Conservation (phyloP, 208 protist species). For the Wallacemonas sp. region DNA sequence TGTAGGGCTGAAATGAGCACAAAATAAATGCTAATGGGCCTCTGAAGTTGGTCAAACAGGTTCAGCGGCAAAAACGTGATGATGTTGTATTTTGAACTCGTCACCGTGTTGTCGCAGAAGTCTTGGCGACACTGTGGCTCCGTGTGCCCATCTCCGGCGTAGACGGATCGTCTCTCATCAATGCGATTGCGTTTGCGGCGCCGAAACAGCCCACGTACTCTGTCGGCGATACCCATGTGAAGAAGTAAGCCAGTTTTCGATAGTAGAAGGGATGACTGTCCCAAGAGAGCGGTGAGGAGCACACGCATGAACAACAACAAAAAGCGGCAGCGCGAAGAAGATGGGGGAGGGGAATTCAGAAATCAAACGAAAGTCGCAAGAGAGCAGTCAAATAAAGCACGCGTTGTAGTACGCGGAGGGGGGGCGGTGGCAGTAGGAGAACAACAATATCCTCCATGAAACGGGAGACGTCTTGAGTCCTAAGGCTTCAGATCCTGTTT, state of each 20-base stretch:
- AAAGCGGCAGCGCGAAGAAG: no score
- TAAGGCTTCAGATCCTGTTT: not conserved
- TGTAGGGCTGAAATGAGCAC: conserved; percentile 90
- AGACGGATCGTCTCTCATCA: conserved; percentile 40
- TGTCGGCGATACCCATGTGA: not conserved
- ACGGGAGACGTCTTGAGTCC: no score
- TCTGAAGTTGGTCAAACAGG: conserved; percentile 95
- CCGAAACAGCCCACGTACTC: not conserved
- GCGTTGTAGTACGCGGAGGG: no score
- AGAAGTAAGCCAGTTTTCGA: no score
- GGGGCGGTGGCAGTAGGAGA: no score
- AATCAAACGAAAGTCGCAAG: no score
- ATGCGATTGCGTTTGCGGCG: conserved; percentile 21
- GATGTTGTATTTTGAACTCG: conserved; percentile 94
- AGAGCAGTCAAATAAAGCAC: no score
- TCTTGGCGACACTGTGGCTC: not conserved
- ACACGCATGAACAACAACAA: no score
- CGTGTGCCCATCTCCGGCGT: conserved; percentile 20
- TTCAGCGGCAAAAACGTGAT: conserved; percentile 95
- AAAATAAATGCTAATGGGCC: conserved; percentile 96
- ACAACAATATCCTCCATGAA: no score
- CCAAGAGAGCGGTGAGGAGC: no score
- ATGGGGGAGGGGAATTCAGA: no score
- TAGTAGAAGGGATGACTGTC: no score
- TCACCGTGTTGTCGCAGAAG: conserved; percentile 83